Percentiles rank a stretch among this genome's conserved stretches.
phyloP scores from a whole-genome alignment of 768 basidiomycete genomes.

The Termitomyces sp. region DNA sequence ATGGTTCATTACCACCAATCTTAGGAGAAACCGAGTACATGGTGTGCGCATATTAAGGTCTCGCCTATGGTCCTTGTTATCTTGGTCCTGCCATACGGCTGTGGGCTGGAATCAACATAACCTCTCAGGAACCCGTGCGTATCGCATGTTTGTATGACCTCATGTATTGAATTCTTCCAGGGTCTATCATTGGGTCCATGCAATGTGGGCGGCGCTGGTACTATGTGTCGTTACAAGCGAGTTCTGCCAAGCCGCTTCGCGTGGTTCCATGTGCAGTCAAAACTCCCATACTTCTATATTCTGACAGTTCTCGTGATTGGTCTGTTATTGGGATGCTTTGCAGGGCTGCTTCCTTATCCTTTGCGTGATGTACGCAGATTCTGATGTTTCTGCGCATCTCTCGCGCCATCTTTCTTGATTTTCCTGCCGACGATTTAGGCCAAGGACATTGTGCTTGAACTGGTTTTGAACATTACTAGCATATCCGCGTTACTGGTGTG shows the following conservation, averaged over 20 bases:
- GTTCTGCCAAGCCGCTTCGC: constrained; percentile 53
- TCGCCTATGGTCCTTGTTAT: constrained; percentile 59
- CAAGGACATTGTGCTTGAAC: constrained; percentile 46
- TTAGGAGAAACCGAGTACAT: constrained; percentile 58
- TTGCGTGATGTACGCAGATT: no score
- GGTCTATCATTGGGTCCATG: no score
- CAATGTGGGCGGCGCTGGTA: constrained; percentile 39
- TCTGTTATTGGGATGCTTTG: no score
- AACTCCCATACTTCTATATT: constrained; percentile 30
- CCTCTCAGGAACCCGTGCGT: constrained; percentile 45
- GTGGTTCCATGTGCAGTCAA: constrained; percentile 61
- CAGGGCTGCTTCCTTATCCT: no score
- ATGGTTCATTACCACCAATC: constrained; percentile 29
- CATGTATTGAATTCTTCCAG: constrained; percentile 20
- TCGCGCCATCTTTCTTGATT: constrained; percentile 36
- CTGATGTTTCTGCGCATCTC: no score
- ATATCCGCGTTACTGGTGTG: constrained; percentile 66
- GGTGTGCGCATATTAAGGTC: constrained; percentile 63
- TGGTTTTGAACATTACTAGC: constrained; percentile 61
- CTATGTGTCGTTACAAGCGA: constrained; percentile 65
- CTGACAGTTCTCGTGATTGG: no score
- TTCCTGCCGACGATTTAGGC: constrained; percentile 59
- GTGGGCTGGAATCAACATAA: constrained; percentile 57
- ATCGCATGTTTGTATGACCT: constrained; percentile 3
- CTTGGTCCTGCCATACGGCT: constrained; percentile 46